Conservation (phyloP, 176 grass and related monocot species). For the Elaeis guineensis region DNA sequence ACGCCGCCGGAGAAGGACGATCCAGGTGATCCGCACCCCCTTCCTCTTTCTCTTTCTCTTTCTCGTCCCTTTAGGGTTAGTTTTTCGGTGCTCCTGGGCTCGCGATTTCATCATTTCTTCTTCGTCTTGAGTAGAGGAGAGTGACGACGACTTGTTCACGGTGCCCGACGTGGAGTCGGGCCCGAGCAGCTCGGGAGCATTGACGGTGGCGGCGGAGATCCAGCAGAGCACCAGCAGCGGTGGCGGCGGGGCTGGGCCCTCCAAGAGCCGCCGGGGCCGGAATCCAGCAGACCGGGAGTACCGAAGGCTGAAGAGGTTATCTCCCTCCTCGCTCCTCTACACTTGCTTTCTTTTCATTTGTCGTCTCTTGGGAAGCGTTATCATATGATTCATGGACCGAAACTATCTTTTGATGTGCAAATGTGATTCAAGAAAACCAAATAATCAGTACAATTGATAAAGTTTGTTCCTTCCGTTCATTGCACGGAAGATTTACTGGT, state of each 20-base stretch:
- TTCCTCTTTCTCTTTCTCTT: neutral
- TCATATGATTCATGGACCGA: too few species aligned
- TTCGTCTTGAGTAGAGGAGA: neutral
- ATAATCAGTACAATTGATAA: too few species aligned
- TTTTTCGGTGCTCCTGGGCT: neutral
- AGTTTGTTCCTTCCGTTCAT: too few species aligned
- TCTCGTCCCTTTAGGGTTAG: neutral
- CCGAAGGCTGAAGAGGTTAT: conserved; percentile 1
- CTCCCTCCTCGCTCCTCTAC: neutral
- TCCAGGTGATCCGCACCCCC: neutral
- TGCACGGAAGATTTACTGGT: too few species aligned
- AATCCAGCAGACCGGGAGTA: conserved; percentile 1
- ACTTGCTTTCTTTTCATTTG: neutral
- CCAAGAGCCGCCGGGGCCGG: neutral
- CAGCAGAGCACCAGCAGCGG: neutral
- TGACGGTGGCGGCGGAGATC: neutral
- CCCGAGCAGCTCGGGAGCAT: neutral
- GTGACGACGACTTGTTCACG: neutral
- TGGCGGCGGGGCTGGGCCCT: neutral
- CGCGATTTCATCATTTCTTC: neutral
- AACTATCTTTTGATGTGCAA: too few species aligned
- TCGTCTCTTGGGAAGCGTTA: too few species aligned
- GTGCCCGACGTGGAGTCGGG: neutral
- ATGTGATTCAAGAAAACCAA: too few species aligned
- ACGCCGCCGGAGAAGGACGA: neutral